Base-by-base conservation (phyloP, 306 rosid species). In the Gillenia trifoliata region DNA sequence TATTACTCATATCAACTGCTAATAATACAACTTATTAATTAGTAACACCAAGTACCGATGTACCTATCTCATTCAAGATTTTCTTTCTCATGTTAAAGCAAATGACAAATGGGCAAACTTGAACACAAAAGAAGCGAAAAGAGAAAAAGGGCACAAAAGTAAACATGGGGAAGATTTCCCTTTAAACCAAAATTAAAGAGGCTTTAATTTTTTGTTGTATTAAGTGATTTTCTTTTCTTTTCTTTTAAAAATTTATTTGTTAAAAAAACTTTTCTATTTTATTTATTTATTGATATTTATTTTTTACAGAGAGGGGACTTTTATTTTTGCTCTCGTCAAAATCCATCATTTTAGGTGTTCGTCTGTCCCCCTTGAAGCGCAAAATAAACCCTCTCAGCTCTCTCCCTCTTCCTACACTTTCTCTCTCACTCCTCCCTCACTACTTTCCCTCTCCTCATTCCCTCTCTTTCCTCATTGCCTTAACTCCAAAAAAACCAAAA, bases 361-460 rank as follows among this genome's bases (percentile, higher is more conserved):
- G 83, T 64, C 75, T 81, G 88, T 86, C 90, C 90, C 92, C 83
- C 73, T 85, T 86, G 81, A 79, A 84, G 85, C 91, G 89, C 89
- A 86, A 43, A 87, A 85, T 78, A 85, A 89, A 77, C 71, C 74
- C 75, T 75, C 66, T 73, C 77, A 62, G 73, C 78, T 71, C 82
- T 76, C 81, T 78, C 79, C 64, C 71, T 76, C 75, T 74, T 40
- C 71, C 72, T 64, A 49, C 65, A 47, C 11, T 15, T 45, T 74
- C 80, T 31, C 23, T 36, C 71, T 45, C 72, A 75, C 73, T 72
- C 78, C 70, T 64, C 72, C 38, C 71, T 66, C 62, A 26, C 75
- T 72, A 15, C 75, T 72, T 26, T 11, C 55, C 3, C 59, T 23
- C 40, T 31, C 30, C 34, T 34, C 60, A 55, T 55, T 55, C 52